Conservation (phyloP, 2,329 filamentous ascomycete species). For the Calonectria montana region DNA sequence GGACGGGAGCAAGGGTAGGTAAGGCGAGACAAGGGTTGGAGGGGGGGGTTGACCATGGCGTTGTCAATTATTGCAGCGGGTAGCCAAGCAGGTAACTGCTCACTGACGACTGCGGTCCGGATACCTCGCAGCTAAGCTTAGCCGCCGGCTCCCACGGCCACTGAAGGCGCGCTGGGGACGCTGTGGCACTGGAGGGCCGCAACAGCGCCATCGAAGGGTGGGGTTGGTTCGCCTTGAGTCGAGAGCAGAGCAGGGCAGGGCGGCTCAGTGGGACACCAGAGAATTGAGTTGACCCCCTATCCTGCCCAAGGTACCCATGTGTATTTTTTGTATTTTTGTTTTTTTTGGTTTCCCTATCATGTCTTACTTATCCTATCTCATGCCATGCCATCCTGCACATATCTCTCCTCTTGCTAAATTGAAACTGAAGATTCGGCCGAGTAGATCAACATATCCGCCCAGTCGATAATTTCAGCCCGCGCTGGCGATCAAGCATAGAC, state of each 20-base stretch:
- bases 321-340: too few species aligned
- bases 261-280: background rate
- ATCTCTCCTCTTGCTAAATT: background rate
- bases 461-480: background rate
- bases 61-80: background rate
- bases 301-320: background rate
- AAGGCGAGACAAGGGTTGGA: constrained; percentile 1
- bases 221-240: background rate
- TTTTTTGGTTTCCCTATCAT: background rate
- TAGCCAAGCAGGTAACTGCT: background rate
- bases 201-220: background rate
- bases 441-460: background rate
- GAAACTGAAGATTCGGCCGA: background rate
- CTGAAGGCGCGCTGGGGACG: constrained; percentile 2
- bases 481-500: background rate
- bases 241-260: background rate
- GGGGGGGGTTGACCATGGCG: background rate
- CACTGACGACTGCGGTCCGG: background rate
- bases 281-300: background rate
- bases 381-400: background rate
- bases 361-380: background rate
- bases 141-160: constrained; percentile 3
- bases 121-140: background rate
- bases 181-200: constrained; percentile 10
- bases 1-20: constrained; percentile 20